Base-by-base conservation (phyloP, 2,329 filamentous ascomycete species). In the Cladosporium colombiae region DNA sequence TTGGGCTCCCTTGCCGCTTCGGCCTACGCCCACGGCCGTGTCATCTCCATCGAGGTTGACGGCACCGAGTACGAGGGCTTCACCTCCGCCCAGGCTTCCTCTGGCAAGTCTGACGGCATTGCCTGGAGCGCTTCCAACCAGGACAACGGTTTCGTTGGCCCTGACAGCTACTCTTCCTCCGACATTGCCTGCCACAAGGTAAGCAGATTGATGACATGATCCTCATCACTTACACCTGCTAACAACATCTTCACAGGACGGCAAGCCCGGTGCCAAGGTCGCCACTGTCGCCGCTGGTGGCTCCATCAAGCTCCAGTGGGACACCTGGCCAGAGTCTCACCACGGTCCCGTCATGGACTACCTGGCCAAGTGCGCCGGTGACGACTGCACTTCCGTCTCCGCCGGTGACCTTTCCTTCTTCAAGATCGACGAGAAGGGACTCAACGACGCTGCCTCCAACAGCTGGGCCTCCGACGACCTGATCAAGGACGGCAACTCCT, bases 281-380 rank as follows among this genome's bases (percentile, higher is more conserved):
- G 86, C 84, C 23, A 79, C 82, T n/a, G 83, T 89, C 44, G 80
- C 82, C 21, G 89, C 88, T 18, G 89, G 89, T 67, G 80, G 80
- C 69, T 81, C 80, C 10, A 75, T 91, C 70, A 79, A 84, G 65
- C 77, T 91, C 59, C 82, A 86, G 71, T 91, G 88, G 89, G 62
- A 82, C 65, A 79, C 80, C 18, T 91, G 88, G 89, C 88, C 88
- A 16, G 80, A 84, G 14, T 84, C 81, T 64, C 86, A 91, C 79
- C 82, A 88, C 69, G 86, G 86, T 2, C 87, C 88, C 10, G 83
- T 90, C 70, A 82, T 90, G 68, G 84, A 84, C 75, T 90, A 89
- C 79, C 78, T 89, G n/a, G 88, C 88, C 65, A 82, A 81, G 70
- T 88, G 85, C 77, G 64, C 62, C 53, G 85, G 83, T 25, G 61